Evolutionary conservation across 169 alveolate genomes (phyloP), one percentile per base, ranked within the genome.

Genomic region (Plasmodium vivax): DNA sequence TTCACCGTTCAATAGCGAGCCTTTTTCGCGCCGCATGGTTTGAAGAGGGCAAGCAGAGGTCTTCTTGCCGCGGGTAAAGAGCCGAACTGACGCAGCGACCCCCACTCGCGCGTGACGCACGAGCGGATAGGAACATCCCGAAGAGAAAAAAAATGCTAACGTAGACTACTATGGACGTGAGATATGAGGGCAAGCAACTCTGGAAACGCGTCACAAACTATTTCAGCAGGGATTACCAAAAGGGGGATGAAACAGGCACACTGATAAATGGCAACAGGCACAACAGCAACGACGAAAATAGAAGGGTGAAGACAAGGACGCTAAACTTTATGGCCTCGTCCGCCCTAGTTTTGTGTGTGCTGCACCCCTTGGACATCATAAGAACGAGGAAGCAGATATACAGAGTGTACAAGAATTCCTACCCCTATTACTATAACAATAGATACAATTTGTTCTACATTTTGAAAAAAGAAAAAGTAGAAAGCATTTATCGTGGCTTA

Each of bases 361-460:
- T 90, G 23, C 91, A 90, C 54, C 94, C 94, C 16, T 71, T 90
- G 56, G 94, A 90, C 54, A 90, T 73, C 16, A 90, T 90, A 90
- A 90, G 74, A 71, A 90, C 94, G 45, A 62, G 94, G 54, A 90
- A 90, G 56, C 94, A 90, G 58, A 90, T 90, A 90, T 90, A 90
- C 73, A 80, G 41, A 90, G 83, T 90, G 23, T 90, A 90, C 83
- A 90, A 90, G 54, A 90, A 90, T 38, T 90, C 94, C 16, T 90
- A 90, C 54, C 94, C 94, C 27, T 90, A 90, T 90, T 90, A 90
- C 74, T 90, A 90, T 80, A 90, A 90, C 72, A 90, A 90, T 56
- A 90, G 80, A 74, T 90, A 90, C 82, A 90, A 81, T 80, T 51
- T 90, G 45, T 90, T 90, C 27, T 90, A 90, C 38, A 90, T 90